These are phyloP conservation scores for Metarhizium humberi DNA, from an alignment of 2,329 filamentous ascomycete genomes.

Conservation along the genomic window DNA sequence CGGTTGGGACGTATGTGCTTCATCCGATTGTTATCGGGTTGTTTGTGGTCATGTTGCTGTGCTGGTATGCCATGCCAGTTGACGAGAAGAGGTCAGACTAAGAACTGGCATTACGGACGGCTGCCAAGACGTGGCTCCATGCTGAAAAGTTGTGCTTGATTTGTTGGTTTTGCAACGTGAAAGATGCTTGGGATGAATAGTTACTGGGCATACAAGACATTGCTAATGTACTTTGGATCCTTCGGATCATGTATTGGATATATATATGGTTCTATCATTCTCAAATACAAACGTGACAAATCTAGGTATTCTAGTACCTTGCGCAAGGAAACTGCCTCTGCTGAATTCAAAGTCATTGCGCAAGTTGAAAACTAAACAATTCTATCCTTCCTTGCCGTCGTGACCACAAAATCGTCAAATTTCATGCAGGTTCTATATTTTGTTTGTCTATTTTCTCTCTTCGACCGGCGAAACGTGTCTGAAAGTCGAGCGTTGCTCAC, in stretches of 20 bases:
- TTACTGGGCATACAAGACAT: neutral
- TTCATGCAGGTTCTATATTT: neutral
- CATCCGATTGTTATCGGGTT: conserved; percentile 58
- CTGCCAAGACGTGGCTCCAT: too few species aligned
- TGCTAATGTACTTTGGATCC: neutral
- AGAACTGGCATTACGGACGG: conserved; percentile 8
- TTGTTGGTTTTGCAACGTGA: neutral
- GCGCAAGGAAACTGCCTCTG: neutral
- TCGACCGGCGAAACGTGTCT: neutral
- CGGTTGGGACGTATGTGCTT: conserved; percentile 52
- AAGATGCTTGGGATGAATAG: neutral
- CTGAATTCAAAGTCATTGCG: neutral
- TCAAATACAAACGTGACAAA: neutral
- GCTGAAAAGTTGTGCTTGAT: too few species aligned
- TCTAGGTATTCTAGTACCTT: neutral
- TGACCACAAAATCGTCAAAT: neutral
- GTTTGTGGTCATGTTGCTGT: conserved; percentile 55
- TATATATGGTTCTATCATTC: neutral
- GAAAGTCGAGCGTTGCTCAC: conserved; percentile 8
- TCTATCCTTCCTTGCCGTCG: neutral
- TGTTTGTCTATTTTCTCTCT: too few species aligned
- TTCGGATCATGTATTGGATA: neutral
- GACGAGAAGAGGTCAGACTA: conserved; percentile 51
- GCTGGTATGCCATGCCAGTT: conserved; percentile 53
- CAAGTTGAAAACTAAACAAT: neutral